Conservation (phyloP, 768 basidiomycete species). For the Tylopilus sp. region DNA sequence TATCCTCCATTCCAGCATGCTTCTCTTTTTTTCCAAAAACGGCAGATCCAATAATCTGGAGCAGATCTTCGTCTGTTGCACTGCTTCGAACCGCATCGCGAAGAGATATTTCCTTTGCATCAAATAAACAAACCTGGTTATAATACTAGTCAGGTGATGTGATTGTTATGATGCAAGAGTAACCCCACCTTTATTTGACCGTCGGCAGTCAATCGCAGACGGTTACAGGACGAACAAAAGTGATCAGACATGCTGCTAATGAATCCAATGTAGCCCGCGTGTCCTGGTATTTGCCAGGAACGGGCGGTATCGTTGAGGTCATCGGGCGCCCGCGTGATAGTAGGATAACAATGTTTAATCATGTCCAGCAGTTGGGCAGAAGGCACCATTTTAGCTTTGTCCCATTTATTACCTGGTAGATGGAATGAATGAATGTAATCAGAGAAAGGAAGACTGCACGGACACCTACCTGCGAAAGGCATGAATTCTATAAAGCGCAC, state of each 20-base stretch:
- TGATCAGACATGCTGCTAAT: conserved; percentile 95
- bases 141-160: conserved; percentile 2
- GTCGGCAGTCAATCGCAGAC: conserved; percentile 83
- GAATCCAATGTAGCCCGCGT: conserved; percentile 73
- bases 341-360: conserved; percentile 48
- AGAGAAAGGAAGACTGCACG: not conserved
- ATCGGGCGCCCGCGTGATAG: conserved; percentile 55
- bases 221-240: conserved; percentile 83
- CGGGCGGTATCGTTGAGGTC: conserved; percentile 79
- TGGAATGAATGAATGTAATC: conserved; percentile 1
- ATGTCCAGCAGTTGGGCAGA: conserved; percentile 58
- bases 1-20: conserved; percentile 81
- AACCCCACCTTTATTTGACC: conserved; percentile 76
- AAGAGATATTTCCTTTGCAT: conserved; percentile 78
- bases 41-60: conserved; percentile 58
- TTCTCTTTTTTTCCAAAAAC: conserved; percentile 72
- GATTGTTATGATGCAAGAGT: not conserved
- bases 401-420: conserved; percentile 77
- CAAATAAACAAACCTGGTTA: conserved; percentile 79
- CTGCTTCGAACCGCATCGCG: conserved; percentile 69
- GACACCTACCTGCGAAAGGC: conserved; percentile 74
- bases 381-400: conserved; percentile 76
- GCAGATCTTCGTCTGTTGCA: conserved; percentile 59
- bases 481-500: conserved; percentile 93
- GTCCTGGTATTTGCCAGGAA: conserved; percentile 71